Base-by-base conservation (phyloP, 2,329 filamentous ascomycete species). In the Bisporella sp. region DNA sequence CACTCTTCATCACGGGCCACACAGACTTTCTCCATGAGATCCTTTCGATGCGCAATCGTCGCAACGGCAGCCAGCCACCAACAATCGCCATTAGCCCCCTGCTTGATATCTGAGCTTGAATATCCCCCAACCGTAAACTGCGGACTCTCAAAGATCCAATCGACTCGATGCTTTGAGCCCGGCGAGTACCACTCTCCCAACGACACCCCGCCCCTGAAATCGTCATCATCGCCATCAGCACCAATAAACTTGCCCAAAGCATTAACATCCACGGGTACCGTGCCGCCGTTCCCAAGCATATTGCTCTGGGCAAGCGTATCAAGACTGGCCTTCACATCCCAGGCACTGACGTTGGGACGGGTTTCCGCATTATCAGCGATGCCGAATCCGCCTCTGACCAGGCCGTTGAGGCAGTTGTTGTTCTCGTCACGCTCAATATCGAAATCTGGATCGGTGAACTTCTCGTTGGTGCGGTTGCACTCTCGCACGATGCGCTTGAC, bases 21-120 rank as follows among this genome's bases (percentile, higher is more conserved):
- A 46, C 53, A 84, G 21, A 21, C 21, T 21, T 21, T 21, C 21
- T 21, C 21, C 21, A 21, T 21, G 21, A 21, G 21, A 21, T 21
- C 21, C 21, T 21, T 21, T 3, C 21, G 21, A 21, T 21, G 21
- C 21, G 21, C 21, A 54, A 95, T 74, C 0, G 87, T 88, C 53
- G 84, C 88, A 41, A 95, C 68, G 1, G 87, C 86, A 5, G 89
- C 85, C 71, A 95, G 81, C 51, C 93, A 79, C 88, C 89, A 95
- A 66, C 89, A 95, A 63, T 95, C 87, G 2, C 89, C 89, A 55
- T 85, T 81, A 6, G 78, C 76, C 1, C 89, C 89, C 65, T 93
- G 89, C 32, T 85, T 78, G 21, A 95, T 84, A 66, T 95, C 88
- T 56, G 84, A 85, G 6, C 86, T 84, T 37, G 47, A 44, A 6